These are phyloP conservation scores for Cystofilobasidium capitatum DNA, from an alignment of 768 basidiomycete genomes.

Conservation along the genomic window DNA sequence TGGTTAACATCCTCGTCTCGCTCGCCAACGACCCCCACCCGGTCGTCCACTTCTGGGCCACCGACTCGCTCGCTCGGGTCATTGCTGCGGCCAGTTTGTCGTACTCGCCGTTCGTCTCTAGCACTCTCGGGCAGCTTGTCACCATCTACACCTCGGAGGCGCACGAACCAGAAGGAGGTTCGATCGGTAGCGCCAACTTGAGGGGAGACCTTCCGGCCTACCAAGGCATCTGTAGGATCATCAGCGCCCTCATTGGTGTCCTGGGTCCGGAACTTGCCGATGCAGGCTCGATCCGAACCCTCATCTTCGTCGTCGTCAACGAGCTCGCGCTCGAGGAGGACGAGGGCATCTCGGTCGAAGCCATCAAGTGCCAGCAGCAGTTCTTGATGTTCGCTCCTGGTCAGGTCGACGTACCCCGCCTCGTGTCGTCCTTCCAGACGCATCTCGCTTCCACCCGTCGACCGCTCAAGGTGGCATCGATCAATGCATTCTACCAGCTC, in stretches of 20 bases:
- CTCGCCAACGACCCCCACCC: conserved; percentile 94
- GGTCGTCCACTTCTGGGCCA: conserved; percentile 85
- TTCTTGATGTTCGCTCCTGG: conserved; percentile 91
- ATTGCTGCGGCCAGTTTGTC: conserved; percentile 84
- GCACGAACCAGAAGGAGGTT: conserved; percentile 87
- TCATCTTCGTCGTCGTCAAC: conserved; percentile 73
- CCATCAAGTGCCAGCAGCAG: conserved; percentile 91
- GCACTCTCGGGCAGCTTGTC: conserved; percentile 78
- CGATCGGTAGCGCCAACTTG: conserved; percentile 66
- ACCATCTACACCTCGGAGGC: conserved; percentile 81
- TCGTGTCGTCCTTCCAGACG: conserved; percentile 65
- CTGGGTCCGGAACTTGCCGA: conserved; percentile 94
- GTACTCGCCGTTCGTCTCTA: conserved; percentile 77
- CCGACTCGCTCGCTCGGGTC: conserved; percentile 73
- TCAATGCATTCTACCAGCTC: conserved; percentile 91
- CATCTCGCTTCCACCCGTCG: conserved; percentile 71
- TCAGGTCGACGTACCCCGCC: conserved; percentile 66
- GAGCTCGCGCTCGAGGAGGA: conserved; percentile 78
- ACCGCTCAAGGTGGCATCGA: conserved; percentile 83
- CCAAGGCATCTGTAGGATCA: conserved; percentile 79
- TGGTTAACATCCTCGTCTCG: conserved; percentile 88
- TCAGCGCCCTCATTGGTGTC: conserved; percentile 85
- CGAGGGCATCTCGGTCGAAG: conserved; percentile 80
- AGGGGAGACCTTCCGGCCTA: conserved; percentile 87
- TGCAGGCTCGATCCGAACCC: conserved; percentile 61